Evolutionary conservation across 2,329 filamentous ascomycete genomes (phyloP).

Genomic region (Dothiorella sarmentorum): DNA sequence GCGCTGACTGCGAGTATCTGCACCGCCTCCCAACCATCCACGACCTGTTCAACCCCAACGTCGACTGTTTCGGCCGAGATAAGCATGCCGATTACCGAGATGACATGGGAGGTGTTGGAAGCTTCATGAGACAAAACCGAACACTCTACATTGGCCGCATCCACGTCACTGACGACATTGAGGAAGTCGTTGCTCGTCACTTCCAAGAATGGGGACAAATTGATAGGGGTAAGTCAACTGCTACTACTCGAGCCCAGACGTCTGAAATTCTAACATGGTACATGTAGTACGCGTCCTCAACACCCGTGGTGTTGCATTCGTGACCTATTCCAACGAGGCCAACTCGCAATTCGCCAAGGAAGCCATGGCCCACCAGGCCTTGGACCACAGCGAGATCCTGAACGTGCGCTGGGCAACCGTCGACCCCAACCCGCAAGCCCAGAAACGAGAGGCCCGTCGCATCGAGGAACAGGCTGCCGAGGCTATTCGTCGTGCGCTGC

Average conservation of each 20-base stretch:
- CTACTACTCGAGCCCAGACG: not conserved
- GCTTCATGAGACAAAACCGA: constrained; percentile 88
- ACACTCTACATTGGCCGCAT: constrained; percentile 93
- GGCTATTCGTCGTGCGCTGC: constrained; percentile 81
- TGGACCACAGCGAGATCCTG: constrained; percentile 88
- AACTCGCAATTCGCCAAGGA: constrained; percentile 56
- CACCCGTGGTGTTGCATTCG: constrained; percentile 83
- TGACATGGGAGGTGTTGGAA: constrained; percentile 96
- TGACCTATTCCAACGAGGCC: constrained; percentile 86
- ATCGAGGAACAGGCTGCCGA: constrained; percentile 97
- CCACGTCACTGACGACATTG: constrained; percentile 93
- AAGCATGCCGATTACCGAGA: constrained; percentile 91
- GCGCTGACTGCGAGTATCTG: constrained; percentile 89
- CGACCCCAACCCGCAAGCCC: constrained; percentile 91
- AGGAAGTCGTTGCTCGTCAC: constrained; percentile 90
- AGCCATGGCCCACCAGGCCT: constrained; percentile 89
- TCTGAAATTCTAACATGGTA: not conserved
- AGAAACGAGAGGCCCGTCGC: constrained; percentile 81
- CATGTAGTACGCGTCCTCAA: constrained; percentile 71
- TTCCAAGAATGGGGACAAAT: constrained; percentile 96
- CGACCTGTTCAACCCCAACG: constrained; percentile 88
- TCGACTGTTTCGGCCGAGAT: constrained; percentile 92
- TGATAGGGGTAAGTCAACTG: constrained; percentile 58
- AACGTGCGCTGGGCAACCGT: constrained; percentile 97
- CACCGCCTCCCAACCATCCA: constrained; percentile 83